Percentiles rank a stretch among this genome's conserved stretches.
These are phyloP conservation scores for Paramecium sexaurelia DNA, from an alignment of 73 alveolate species.

Conservation along the genomic window DNA sequence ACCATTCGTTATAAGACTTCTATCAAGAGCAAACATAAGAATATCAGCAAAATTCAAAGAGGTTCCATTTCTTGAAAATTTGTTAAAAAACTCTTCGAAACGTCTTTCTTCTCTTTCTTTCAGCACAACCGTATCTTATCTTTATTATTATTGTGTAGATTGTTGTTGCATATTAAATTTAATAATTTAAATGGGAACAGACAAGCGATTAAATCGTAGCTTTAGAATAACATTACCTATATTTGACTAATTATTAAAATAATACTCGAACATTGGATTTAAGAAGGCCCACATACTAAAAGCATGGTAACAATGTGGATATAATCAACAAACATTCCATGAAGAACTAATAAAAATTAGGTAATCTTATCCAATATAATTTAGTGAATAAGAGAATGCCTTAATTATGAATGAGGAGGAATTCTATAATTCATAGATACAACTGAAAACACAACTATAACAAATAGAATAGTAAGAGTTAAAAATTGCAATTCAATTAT, in stretches of 20 bases:
- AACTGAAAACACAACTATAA: neutral
- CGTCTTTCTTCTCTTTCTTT: conserved; percentile 47
- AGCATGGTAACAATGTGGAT: conserved; percentile 33
- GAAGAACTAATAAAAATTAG: neutral
- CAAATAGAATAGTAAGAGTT: conserved; percentile 20
- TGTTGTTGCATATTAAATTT: neutral
- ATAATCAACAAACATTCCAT: neutral
- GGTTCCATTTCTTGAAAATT: conserved; percentile 29
- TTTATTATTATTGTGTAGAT: neutral
- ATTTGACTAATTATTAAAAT: neutral
- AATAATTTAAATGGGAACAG: neutral
- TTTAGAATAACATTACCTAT: neutral
- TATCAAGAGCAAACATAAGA: neutral
- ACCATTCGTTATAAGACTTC: conserved; percentile 6
- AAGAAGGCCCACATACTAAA: neutral
- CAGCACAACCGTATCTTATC: conserved; percentile 20
- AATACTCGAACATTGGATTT: neutral
- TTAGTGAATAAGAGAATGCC: conserved; percentile 2
- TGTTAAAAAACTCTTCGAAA: conserved; percentile 45
- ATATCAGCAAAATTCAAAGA: neutral
- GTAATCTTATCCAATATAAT: neutral
- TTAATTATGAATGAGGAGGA: neutral
- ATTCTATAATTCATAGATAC: neutral
- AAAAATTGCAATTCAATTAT: conserved; percentile 11
- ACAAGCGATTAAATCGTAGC: neutral